Evolutionary conservation across 1,284 basidiomycete species (phyloP).

Genomic region (Takashimella koratensis): DNA sequence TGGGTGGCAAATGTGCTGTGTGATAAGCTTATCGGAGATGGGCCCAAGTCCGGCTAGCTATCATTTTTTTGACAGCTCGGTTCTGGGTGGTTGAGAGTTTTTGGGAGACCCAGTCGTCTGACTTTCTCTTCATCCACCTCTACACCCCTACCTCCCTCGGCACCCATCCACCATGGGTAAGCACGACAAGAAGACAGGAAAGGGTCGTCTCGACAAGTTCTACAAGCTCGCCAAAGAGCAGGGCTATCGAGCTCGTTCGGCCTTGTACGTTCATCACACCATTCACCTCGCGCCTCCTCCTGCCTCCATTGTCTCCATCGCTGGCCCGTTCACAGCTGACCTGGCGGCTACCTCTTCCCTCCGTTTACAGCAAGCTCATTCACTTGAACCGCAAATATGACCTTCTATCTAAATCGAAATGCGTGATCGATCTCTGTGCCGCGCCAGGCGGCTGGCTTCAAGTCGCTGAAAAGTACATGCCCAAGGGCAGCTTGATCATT

Average conservation of each 20-base stretch:
- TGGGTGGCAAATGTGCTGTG: neutral
- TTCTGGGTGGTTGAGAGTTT: too few relatives aligned
- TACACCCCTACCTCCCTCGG: neutral
- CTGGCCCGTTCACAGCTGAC: too few relatives aligned
- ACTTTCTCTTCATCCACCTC: neutral
- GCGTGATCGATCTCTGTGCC: slow-evolving; percentile 97
- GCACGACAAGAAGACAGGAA: slow-evolving; percentile 57
- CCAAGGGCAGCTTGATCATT: slow-evolving; percentile 87
- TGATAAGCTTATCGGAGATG: neutral
- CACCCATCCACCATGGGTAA: slow-evolving; percentile 44
- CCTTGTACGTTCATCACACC: slow-evolving; percentile 67
- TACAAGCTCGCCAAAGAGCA: slow-evolving; percentile 81
- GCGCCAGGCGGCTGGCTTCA: slow-evolving; percentile 99
- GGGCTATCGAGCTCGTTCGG: slow-evolving; percentile 98
- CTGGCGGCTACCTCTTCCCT: neutral
- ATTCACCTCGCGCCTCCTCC: too few relatives aligned
- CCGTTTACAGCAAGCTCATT: slow-evolving; percentile 86
- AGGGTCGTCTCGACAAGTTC: slow-evolving; percentile 93
- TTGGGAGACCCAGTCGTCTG: too few relatives aligned
- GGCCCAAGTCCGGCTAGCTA: neutral
- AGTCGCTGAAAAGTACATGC: slow-evolving; percentile 98
- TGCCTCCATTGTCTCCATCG: too few relatives aligned
- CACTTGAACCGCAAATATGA: slow-evolving; percentile 98
- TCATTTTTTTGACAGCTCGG: neutral
- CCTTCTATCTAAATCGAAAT: slow-evolving; percentile 84